phyloP scores from a whole-genome alignment of 2,329 filamentous ascomycete species.

The Emmonsiellopsis sp. region DNA sequence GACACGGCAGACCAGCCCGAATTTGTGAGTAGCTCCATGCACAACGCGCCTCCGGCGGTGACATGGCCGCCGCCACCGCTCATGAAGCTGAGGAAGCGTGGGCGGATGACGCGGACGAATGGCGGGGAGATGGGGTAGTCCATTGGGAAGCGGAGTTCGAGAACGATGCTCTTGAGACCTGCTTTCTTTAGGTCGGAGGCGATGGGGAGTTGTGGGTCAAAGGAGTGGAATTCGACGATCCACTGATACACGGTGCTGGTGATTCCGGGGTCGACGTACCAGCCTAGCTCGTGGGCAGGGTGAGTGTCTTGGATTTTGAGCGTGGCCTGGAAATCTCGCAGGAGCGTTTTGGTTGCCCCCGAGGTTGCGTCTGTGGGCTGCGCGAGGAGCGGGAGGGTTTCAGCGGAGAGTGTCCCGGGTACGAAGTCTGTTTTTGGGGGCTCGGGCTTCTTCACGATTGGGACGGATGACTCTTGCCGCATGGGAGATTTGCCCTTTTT shows the following conservation, averaged over 20 bases:
- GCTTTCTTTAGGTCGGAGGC: conserved; percentile 62
- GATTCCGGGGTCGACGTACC: conserved; percentile 64
- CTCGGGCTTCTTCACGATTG: conserved; percentile 3
- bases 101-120: conserved; percentile 74
- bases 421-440: conserved; percentile 50
- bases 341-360: conserved; percentile 53
- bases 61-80: conserved; percentile 77
- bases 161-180: conserved; percentile 57
- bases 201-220: conserved; percentile 59
- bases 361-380: conserved; percentile 57
- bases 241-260: conserved; percentile 77
- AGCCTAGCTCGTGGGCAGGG: conserved; percentile 61
- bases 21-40: conserved; percentile 76
- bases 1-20: conserved; percentile 68
- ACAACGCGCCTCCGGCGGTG: conserved; percentile 72
- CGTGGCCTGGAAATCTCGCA: conserved; percentile 55
- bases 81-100: conserved; percentile 64
- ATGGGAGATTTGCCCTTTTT: conserved; percentile 2
- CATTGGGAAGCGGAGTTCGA: conserved; percentile 73
- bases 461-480: not conserved
- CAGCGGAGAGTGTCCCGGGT: conserved; percentile 57
- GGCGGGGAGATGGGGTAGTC: conserved; percentile 72
- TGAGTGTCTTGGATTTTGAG: conserved; percentile 55
- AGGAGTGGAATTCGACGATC: conserved; percentile 84
- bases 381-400: conserved; percentile 54